These are phyloP conservation scores for Phyllosticta citriasiana DNA, from an alignment of 2,329 filamentous ascomycete species.

Conservation along the genomic window DNA sequence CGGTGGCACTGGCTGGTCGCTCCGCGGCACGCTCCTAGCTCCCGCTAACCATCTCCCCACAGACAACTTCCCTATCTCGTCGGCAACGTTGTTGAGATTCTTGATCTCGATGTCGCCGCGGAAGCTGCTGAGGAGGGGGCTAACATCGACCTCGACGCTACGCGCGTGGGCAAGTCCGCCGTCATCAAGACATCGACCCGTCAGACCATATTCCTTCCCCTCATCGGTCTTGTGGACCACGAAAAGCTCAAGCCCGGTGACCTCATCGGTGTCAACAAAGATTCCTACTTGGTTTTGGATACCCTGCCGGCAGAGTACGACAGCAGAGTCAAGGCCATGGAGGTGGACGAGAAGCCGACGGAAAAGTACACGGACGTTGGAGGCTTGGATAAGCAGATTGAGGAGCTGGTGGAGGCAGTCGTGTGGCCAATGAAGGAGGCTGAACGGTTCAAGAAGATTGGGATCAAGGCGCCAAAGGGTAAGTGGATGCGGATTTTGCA, in stretches of 20 bases:
- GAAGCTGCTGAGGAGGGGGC: constrained; percentile 96
- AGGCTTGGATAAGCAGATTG: constrained; percentile 96
- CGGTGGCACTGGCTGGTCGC: neutral
- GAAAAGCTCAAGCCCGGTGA: constrained; percentile 92
- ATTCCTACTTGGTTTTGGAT: constrained; percentile 94
- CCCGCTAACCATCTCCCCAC: constrained; percentile 11
- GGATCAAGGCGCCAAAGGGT: constrained; percentile 99
- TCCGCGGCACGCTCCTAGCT: neutral
- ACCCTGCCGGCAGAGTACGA: constrained; percentile 97
- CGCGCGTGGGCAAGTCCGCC: constrained; percentile 91
- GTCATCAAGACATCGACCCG: constrained; percentile 99
- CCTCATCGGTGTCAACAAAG: constrained; percentile 97
- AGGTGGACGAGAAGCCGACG: constrained; percentile 98
- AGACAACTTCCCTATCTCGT: constrained; percentile 98
- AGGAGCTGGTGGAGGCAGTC: constrained; percentile 95
- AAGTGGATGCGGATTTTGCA: constrained; percentile 21
- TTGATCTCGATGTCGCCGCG: constrained; percentile 91
- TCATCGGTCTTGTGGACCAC: constrained; percentile 94
- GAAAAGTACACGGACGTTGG: constrained; percentile 99
- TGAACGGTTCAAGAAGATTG: constrained; percentile 98
- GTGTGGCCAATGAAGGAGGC: constrained; percentile 99
- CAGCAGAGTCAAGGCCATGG: constrained; percentile 98
- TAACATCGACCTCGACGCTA: constrained; percentile 96
- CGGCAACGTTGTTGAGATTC: constrained; percentile 93
- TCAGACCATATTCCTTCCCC: constrained; percentile 95